Conservation (phyloP, 208 protist genomes). For the Trichomonas tenax region DNA sequence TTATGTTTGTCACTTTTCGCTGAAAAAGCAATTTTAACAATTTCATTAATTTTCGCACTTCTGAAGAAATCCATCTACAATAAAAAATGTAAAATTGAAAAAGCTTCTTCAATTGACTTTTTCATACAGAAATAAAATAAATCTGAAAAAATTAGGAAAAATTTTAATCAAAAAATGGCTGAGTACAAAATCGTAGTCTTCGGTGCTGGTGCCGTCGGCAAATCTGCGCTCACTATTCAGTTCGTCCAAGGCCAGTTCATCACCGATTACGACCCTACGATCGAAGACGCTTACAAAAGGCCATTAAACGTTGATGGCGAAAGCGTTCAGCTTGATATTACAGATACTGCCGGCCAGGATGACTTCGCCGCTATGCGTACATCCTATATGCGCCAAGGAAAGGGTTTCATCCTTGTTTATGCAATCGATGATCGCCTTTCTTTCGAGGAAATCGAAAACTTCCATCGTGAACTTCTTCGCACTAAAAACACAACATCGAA, state of each 20-base stretch:
- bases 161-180: too few species aligned
- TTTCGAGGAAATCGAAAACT: constrained; percentile 35
- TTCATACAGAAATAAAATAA: too few species aligned
- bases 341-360: constrained; percentile 41
- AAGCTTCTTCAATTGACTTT: too few species aligned
- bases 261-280: constrained; percentile 50
- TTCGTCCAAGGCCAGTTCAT: constrained; percentile 48
- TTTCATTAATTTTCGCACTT: too few species aligned
- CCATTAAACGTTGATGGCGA: constrained; percentile 30
- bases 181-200: constrained; percentile 42
- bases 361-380: constrained; percentile 32
- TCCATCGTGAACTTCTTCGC: constrained; percentile 31
- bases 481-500: constrained; percentile 25
- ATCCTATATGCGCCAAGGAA: constrained; percentile 32
- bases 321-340: constrained; percentile 37
- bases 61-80: too few species aligned
- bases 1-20: too few species aligned
- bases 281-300: constrained; percentile 40
- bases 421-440: constrained; percentile 15
- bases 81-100: too few species aligned
- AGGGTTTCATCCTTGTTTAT: constrained; percentile 39
- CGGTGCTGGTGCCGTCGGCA: constrained; percentile 52
- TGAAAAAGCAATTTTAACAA: too few species aligned
- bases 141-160: too few species aligned
- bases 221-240: constrained; percentile 50